Conservation (phyloP, 2,329 filamentous ascomycete genomes). For the Colletotrichum costaricense region DNA sequence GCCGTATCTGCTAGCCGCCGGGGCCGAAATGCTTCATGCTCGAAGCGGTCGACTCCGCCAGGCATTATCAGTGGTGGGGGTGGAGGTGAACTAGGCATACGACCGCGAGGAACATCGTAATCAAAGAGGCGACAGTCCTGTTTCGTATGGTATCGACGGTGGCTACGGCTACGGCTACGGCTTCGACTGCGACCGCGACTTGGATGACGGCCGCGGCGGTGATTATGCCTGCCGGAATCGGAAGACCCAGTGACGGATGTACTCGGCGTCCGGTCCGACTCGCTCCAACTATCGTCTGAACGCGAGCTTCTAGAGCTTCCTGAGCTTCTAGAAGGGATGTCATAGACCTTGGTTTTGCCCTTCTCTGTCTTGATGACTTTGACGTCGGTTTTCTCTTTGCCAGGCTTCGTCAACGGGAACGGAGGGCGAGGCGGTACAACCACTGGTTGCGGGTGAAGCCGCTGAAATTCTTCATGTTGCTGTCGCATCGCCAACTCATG, state of each 20-base stretch:
- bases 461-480: constrained; percentile 4
- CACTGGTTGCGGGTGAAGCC: neutral
- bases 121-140: constrained; percentile 19
- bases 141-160: constrained; percentile 30
- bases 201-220: neutral
- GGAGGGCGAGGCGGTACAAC: neutral
- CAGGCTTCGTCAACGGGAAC: neutral
- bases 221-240: constrained; percentile 19
- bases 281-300: constrained; percentile 14
- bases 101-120: neutral
- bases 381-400: constrained; percentile 4
- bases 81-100: neutral
- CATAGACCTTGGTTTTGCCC: constrained; percentile 23
- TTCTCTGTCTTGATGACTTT: constrained; percentile 22
- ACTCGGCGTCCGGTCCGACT: constrained; percentile 31
- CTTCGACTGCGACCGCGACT: constrained; percentile 14
- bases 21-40: neutral
- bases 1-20: constrained; percentile 1
- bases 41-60: neutral
- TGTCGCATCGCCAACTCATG: neutral
- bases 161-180: constrained; percentile 31
- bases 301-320: constrained; percentile 30
- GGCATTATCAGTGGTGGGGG: neutral
- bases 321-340: constrained; percentile 31
- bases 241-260: constrained; percentile 37